phyloP scores from a whole-genome alignment of 129 eudicot genomes.

The Apium graveolens region DNA sequence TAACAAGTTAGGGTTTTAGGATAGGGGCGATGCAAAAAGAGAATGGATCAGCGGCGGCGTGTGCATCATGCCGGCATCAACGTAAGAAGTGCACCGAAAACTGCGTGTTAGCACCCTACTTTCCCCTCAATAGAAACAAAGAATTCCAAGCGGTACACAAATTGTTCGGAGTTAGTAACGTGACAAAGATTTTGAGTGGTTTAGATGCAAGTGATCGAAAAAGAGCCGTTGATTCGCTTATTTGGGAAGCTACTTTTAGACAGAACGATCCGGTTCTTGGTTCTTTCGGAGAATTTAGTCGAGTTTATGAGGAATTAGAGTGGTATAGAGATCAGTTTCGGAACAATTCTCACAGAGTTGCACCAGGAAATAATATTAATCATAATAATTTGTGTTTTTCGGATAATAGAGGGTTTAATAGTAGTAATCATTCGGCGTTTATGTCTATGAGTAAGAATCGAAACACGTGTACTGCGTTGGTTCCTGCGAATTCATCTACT shows the following conservation, averaged over 20 bases:
- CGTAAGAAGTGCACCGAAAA: conserved; percentile 78
- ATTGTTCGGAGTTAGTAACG: conserved; percentile 80
- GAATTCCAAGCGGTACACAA: conserved; percentile 88
- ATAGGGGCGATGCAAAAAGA: conserved; percentile 19
- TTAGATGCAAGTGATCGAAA: conserved; percentile 39
- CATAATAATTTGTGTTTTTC: conserved; percentile 2
- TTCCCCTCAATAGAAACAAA: conserved; percentile 50
- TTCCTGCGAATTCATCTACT: background rate
- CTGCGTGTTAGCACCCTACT: conserved; percentile 66
- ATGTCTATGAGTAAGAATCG: background rate
- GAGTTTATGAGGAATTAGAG: conserved; percentile 54
- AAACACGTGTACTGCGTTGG: background rate
- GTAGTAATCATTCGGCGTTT: background rate
- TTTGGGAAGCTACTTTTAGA: conserved; percentile 82
- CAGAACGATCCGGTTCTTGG: conserved; percentile 71
- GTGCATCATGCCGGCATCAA: conserved; percentile 97
- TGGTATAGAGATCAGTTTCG: conserved; percentile 37
- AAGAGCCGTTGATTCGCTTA: conserved; percentile 62
- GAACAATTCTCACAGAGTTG: background rate
- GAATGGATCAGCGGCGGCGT: conserved; percentile 45
- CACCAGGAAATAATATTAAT: too few relatives aligned
- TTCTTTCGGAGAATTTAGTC: conserved; percentile 60
- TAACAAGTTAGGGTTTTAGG: background rate
- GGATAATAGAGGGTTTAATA: conserved; percentile 32
- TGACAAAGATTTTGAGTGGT: conserved; percentile 48